phyloP scores from a whole-genome alignment of 208 protist species.

The Crithidia thermophila region DNA sequence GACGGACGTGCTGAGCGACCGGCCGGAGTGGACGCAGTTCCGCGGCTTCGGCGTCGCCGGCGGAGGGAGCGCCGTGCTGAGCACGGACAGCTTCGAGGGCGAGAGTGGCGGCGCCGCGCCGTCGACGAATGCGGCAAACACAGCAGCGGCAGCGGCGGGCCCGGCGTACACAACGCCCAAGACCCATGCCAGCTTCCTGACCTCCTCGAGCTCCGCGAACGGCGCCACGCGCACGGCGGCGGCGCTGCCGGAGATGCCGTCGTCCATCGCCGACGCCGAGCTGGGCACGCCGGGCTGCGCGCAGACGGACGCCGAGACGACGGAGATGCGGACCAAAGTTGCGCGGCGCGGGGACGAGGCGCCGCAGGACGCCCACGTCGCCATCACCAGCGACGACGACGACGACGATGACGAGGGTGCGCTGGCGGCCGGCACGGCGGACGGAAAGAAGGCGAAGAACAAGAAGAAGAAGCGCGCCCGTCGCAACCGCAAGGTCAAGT shows the following conservation, averaged over 20 bases:
- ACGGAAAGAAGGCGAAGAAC: constrained; percentile 5
- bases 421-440: background rate
- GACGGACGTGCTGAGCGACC: constrained; percentile 11
- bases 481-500: constrained; percentile 35
- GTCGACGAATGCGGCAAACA: too few relatives aligned
- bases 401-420: background rate
- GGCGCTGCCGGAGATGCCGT: constrained; percentile 10
- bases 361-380: constrained; percentile 4
- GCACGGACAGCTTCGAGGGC: background rate
- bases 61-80: background rate
- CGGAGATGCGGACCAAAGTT: background rate
- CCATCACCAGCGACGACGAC: constrained; percentile 1
- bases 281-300: too few relatives aligned
- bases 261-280: too few relatives aligned
- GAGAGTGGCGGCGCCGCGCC: background rate
- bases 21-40: background rate
- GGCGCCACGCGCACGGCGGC: constrained; percentile 15
- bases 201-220: background rate
- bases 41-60: background rate
- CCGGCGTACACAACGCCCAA: background rate
- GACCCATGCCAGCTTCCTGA: background rate
- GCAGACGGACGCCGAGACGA: too few relatives aligned
- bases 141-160: too few relatives aligned
- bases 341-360: constrained; percentile 1
- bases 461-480: constrained; percentile 30